Base-by-base conservation (phyloP, 2,329 filamentous ascomycete genomes). In the Pseudocercospora fuligena region DNA sequence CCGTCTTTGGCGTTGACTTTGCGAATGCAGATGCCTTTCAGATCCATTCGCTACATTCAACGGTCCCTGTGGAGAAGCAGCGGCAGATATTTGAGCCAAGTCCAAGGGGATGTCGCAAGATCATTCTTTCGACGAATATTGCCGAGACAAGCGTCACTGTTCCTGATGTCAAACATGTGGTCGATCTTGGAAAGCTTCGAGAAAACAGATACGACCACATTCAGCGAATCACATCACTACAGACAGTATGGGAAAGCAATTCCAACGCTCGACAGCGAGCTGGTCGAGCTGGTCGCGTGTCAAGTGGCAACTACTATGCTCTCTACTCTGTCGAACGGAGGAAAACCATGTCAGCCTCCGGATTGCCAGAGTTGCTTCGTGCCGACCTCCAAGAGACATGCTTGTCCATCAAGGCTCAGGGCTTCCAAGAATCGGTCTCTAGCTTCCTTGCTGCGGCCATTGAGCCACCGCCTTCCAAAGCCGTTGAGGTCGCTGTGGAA, bases 81-180 rank as follows among this genome's bases (percentile, higher is more conserved):
- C 73, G 71, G 3, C 77, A 80, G 2, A 70, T 85, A 14, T 82
- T 84, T 64, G 72, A 79, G 3, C 72, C 76, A 1, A 69, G 81
- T 2, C 78, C 81, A 2, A 60, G 67, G 21, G 82, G 80, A 16
- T 79, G 79, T 56, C 79, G 84, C 51, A 83, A 83, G 67, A 79
- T 86, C 33, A 82, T 86, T 36, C 74, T 86, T 8, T 78, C 82
- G 3, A 86, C 83, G 0, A 83, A 84, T 63, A 82, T 86, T 64
- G 83, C 82, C 6, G 84, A 86, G 70, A 84, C 82, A 0, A 84
- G 81, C 3, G 74, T 86, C 47, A 86, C 84, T 5, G 81, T 86
- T n/a, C 80, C 83, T 8, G 84, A 85, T 66, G 82, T 86, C 21
- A 79, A 79, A 62, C 82, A 80, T 70, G 82, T 86, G 1, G 75